phyloP scores from a whole-genome alignment of 495 filamentous ascomycete genomes.

The Penicillium paxilli region DNA sequence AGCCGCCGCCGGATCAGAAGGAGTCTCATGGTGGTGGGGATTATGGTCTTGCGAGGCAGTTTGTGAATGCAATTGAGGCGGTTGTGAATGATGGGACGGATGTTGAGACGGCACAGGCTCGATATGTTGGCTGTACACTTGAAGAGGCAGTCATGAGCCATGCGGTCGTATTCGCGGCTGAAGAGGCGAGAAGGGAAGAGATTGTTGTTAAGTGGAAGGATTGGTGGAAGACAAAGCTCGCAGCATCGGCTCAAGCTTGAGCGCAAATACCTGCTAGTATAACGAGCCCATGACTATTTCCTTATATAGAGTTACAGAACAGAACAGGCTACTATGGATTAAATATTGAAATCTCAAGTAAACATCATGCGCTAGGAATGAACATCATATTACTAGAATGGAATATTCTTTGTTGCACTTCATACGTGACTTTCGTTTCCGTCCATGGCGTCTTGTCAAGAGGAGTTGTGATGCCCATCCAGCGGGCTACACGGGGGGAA shows the following conservation, averaged over 20 bases:
- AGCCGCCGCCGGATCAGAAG: constrained; percentile 37
- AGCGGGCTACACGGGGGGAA: constrained; percentile 19
- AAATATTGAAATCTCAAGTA: neutral
- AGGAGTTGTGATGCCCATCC: constrained; percentile 28
- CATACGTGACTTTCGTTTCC: constrained; percentile 15
- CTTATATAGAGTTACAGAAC: neutral
- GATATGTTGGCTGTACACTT: constrained; percentile 74
- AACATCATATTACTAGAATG: constrained; percentile 12
- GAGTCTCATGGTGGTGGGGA: constrained; percentile 84
- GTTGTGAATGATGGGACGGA: constrained; percentile 70
- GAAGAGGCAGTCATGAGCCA: constrained; percentile 88
- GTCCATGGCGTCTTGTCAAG: constrained; percentile 14
- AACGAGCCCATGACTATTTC: constrained; percentile 9
- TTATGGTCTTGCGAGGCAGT: constrained; percentile 73
- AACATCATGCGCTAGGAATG: constrained; percentile 1
- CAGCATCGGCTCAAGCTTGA: constrained; percentile 12
- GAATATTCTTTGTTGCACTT: constrained; percentile 7
- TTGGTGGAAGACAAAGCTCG: constrained; percentile 70
- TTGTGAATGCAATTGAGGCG: constrained; percentile 75
- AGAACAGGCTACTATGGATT: neutral
- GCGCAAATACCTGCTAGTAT: too few relatives aligned
- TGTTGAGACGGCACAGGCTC: constrained; percentile 71
- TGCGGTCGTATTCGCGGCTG: constrained; percentile 91
- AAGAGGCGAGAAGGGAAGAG: constrained; percentile 72
- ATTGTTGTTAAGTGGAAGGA: constrained; percentile 72